Percentiles rank a stretch among this genome's conserved stretches.
Conservation (phyloP, 345 rosid species). For the Lepidium aucheri region DNA sequence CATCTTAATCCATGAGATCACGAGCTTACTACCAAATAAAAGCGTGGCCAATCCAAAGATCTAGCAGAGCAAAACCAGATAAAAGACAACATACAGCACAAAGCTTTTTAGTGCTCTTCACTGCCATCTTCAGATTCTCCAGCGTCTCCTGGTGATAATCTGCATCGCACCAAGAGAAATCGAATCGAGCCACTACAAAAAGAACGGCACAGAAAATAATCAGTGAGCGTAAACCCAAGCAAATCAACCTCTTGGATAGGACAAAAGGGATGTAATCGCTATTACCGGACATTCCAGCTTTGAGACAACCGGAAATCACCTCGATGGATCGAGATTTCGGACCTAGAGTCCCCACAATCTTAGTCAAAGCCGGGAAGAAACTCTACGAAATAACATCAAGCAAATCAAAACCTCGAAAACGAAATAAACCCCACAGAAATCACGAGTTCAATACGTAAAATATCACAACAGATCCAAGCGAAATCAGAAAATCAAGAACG, state of each 20-base stretch:
- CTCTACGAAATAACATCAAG: slow-evolving; percentile 34
- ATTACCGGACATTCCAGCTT: slow-evolving; percentile 85
- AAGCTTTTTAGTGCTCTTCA: slow-evolving; percentile 72
- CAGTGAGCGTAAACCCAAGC: not conserved
- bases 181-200: slow-evolving; percentile 69
- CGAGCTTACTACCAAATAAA: not conserved
- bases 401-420: slow-evolving; percentile 2
- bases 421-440: not conserved
- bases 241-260: not conserved
- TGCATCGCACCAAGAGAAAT: slow-evolving; percentile 76
- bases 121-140: slow-evolving; percentile 63
- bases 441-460: not conserved
- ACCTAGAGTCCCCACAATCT: slow-evolving; percentile 90
- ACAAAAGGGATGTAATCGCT: not conserved
- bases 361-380: slow-evolving; percentile 90
- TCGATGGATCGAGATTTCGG: slow-evolving; percentile 68
- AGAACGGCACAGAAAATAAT: not conserved
- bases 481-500: not conserved
- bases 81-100: slow-evolving; percentile 51
- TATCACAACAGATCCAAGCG: not conserved
- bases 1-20: not conserved
- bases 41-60: not conserved
- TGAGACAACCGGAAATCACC: slow-evolving; percentile 57
- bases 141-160: slow-evolving; percentile 77
- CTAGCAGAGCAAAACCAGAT: not conserved